Conservation (phyloP, 2,329 filamentous ascomycete genomes). For the Pochonia chlamydosporia region DNA sequence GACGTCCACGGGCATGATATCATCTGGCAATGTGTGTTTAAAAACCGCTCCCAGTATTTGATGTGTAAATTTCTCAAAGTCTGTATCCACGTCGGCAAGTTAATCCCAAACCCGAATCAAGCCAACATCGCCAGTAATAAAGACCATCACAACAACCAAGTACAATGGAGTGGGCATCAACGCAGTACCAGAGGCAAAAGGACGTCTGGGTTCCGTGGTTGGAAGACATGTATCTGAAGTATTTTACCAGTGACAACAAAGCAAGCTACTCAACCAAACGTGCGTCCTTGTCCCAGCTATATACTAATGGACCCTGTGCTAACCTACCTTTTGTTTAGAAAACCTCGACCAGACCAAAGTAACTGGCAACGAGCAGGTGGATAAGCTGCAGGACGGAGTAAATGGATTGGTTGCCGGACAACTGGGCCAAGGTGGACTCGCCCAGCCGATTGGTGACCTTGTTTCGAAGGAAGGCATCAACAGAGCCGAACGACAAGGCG, state of each 20-base stretch:
- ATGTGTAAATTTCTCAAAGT: no score
- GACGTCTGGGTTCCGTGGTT: conserved; percentile 73
- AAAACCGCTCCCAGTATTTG: no score
- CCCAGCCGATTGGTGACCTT: conserved; percentile 57
- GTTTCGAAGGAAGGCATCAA: conserved; percentile 61
- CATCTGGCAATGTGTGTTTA: neutral
- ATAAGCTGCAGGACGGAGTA: conserved; percentile 62
- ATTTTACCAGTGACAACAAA: conserved; percentile 74
- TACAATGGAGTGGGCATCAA: conserved; percentile 49
- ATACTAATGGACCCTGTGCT: no score
- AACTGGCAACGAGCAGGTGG: conserved; percentile 60
- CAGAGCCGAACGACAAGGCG: conserved; percentile 57
- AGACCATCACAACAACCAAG: neutral
- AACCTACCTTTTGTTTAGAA: conserved; percentile 40
- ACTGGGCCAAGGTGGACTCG: conserved; percentile 61
- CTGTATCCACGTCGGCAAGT: no score
- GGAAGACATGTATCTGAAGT: conserved; percentile 65
- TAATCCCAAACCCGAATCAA: no score
- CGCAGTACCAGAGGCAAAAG: conserved; percentile 66
- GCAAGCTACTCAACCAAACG: conserved; percentile 64
- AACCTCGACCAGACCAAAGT: conserved; percentile 64
- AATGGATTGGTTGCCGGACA: conserved; percentile 57
- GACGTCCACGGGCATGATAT: neutral
- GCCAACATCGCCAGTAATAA: neutral
- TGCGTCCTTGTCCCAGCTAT: conserved; percentile 30